Conservation (phyloP, 2,329 filamentous ascomycete species). For the Microcyclosporella mali region DNA sequence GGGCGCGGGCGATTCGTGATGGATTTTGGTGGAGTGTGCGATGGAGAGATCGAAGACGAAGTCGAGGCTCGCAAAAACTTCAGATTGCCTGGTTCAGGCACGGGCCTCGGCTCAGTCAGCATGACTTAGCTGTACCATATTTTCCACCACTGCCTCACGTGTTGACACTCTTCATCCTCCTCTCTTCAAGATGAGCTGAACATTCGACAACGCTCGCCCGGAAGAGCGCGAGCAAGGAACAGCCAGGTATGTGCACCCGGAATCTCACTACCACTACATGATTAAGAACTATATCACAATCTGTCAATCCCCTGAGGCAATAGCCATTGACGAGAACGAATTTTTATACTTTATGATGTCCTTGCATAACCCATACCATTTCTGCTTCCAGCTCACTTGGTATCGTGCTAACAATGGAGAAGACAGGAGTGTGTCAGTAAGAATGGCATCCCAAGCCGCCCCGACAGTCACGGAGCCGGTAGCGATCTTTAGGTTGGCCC, state of each 20-base stretch:
- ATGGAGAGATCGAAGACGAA: too few species aligned
- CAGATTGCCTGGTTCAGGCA: too few species aligned
- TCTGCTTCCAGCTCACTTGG: slow-evolving; percentile 1
- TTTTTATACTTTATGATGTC: slow-evolving; percentile 39
- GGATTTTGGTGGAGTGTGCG: too few species aligned
- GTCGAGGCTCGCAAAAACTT: too few species aligned
- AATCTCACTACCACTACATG: slow-evolving; percentile 25
- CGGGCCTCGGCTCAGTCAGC: too few species aligned
- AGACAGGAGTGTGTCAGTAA: slow-evolving; percentile 2
- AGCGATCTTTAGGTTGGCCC: slow-evolving; percentile 72
- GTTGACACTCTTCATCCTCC: not conserved
- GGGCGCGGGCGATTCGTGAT: too few species aligned
- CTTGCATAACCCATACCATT: not conserved
- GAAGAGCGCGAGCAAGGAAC: slow-evolving; percentile 4
- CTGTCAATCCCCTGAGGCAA: slow-evolving; percentile 76
- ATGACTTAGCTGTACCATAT: too few species aligned
- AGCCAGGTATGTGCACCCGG: slow-evolving; percentile 6
- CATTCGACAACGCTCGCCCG: slow-evolving; percentile 4
- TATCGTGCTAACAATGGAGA: slow-evolving; percentile 2
- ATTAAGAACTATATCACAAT: slow-evolving; percentile 61
- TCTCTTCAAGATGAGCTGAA: slow-evolving; percentile 7
- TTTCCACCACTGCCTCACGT: not conserved
- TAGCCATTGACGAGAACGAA: slow-evolving; percentile 50
- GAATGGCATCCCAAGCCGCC: slow-evolving; percentile 30
- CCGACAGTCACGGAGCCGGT: slow-evolving; percentile 50